Base-by-base conservation (phyloP, 495 filamentous ascomycete genomes). In the Aspergillus steynii region DNA sequence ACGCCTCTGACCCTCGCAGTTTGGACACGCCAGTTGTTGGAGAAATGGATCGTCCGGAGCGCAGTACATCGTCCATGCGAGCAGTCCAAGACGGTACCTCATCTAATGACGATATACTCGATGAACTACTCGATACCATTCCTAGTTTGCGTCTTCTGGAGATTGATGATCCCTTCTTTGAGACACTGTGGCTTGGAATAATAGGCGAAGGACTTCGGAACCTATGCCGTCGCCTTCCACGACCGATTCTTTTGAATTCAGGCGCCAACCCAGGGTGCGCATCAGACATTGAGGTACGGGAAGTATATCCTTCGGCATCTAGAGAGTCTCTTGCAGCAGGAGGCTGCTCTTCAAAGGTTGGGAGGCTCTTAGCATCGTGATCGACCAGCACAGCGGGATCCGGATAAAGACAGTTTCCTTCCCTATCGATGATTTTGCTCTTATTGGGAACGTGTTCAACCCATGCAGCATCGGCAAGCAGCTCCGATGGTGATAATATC, bases 401-500 rank as follows among this genome's bases (percentile, higher is more conserved):
- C 2, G 86, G 80, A 68, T 91, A 93, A 5, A 96, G 81, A 49
- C 83, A 85, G 10, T 83, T 79, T 55, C 91, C 91, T 65, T 88
- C 77, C 27, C 82, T 84, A 71, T 93, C 88, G 61, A 94, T 88
- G 28, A 96, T 85, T 10, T 89, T 78, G 52, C 76, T 82, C 67
- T 91, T 92, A 68, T 96, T 90, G 54, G 84, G 76, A 27, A 80
- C 84, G 60, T 91, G 87, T 70, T 96, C 89, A 49, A 92, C 77
- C 93, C 93, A 97, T 60, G 89, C 88, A 10, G 86, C 80, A 74
- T 97, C 93, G 1, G 92, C 90, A 26, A 97, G 75, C 66, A 96
- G 82, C 63, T 96, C 93, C 50, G 87, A 86, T 0, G 92, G 89
- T 47, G 85, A 83, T 9, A 90, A 85, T 3, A 79, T 80, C 93